phyloP scores from a whole-genome alignment of 1,139 yeast species.

The Kodamaea suecica region DNA sequence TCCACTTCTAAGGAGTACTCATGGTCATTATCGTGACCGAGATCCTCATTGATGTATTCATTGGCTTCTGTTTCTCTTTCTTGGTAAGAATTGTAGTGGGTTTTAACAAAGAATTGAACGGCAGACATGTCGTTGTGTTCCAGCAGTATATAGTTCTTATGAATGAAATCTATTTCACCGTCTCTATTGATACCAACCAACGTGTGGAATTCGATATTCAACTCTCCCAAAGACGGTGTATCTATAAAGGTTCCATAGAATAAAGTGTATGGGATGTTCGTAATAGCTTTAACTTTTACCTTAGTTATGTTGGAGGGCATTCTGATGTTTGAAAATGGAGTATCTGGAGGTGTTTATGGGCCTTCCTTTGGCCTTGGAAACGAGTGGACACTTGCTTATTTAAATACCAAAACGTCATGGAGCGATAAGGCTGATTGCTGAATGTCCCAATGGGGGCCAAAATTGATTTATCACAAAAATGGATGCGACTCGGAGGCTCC shows the following conservation, averaged over 20 bases:
- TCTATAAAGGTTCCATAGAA: slow-evolving; percentile 40
- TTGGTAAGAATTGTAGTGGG: slow-evolving; percentile 1
- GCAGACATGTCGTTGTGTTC: slow-evolving; percentile 9
- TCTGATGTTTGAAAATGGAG: not conserved
- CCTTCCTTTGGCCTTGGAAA: no score
- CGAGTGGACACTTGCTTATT: no score
- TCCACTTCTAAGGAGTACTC: not conserved
- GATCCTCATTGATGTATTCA: no score
- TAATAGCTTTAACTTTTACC: slow-evolving; percentile 16
- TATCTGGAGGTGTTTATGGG: not conserved
- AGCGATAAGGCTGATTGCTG: no score
- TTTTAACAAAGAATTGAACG: slow-evolving; percentile 8
- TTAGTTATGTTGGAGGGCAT: slow-evolving; percentile 6
- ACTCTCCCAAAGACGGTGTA: slow-evolving; percentile 28
- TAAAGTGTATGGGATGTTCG: slow-evolving; percentile 26
- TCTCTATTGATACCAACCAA: slow-evolving; percentile 31
- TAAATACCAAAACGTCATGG: no score
- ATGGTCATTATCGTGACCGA: not conserved
- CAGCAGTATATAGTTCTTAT: slow-evolving; percentile 14
- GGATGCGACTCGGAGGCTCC: no score
- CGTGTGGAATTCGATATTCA: slow-evolving; percentile 29
- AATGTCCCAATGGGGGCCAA: no score
- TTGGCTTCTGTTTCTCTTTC: not conserved
- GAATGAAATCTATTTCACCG: slow-evolving; percentile 34
- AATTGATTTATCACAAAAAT: no score